Evolutionary conservation across 192 early-diverging fungal genomes (phyloP).

Genomic region (Coemansia sp.): DNA sequence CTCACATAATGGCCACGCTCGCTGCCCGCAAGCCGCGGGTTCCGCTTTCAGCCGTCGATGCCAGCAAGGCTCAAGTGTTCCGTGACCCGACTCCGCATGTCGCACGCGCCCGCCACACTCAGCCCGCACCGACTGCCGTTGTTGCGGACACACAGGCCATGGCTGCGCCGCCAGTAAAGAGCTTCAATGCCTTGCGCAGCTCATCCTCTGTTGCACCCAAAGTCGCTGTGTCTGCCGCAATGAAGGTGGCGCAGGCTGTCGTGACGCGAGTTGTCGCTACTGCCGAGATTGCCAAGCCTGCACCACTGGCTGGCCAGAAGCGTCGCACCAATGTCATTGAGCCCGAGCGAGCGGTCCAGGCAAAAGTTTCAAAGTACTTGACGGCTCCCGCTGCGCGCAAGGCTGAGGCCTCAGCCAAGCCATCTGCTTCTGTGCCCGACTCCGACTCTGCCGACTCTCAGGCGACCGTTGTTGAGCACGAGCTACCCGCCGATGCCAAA

Average conservation of each 20-base stretch:
- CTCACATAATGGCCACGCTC: conserved; percentile 22
- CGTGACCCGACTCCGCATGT: conserved; percentile 26
- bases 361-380: conserved; percentile 15
- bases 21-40: conserved; percentile 35
- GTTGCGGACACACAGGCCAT: neutral
- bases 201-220: conserved; percentile 34
- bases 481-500: neutral
- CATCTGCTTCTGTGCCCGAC: conserved; percentile 14
- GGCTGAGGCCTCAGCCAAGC: neutral
- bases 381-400: neutral
- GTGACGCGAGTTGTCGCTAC: neutral
- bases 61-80: conserved; percentile 27
- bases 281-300: conserved; percentile 6
- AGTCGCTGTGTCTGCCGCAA: conserved; percentile 8
- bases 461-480: conserved; percentile 34
- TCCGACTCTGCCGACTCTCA: conserved; percentile 36
- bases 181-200: conserved; percentile 18
- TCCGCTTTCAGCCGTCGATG: conserved; percentile 32
- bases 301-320: conserved; percentile 32
- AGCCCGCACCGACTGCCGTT: neutral
- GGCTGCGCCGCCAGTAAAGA: conserved; percentile 4
- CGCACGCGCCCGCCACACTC: conserved; percentile 11
- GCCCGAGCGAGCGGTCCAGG: conserved; percentile 25
- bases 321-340: conserved; percentile 30
- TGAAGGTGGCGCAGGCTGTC: neutral